Percentiles rank a stretch among this genome's conserved stretches.
These are phyloP conservation scores for Rhizopus microsporus DNA, from an alignment of 371 early-diverging fungal genomes.

Conservation along the genomic window DNA sequence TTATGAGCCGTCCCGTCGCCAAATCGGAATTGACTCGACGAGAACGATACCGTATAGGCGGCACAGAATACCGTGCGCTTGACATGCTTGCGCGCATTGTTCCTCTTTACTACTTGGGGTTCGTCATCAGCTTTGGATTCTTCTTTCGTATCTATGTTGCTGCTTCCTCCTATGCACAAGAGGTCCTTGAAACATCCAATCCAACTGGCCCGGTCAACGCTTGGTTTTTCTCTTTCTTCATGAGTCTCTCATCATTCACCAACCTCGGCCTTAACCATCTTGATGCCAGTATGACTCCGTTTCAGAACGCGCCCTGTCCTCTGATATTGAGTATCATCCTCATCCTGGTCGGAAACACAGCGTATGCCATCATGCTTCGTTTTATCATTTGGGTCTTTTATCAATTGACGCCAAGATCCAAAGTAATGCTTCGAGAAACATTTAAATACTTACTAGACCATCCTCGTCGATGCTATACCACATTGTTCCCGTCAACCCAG, in stretches of 20 bases:
- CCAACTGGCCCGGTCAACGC: slow-evolving; percentile 32
- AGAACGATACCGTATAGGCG: slow-evolving; percentile 41
- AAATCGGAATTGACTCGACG: slow-evolving; percentile 33
- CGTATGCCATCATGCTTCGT: slow-evolving; percentile 44
- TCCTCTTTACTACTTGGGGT: slow-evolving; percentile 32
- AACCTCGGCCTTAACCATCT: slow-evolving; percentile 43
- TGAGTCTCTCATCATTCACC: slow-evolving; percentile 38
- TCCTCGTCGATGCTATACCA: slow-evolving; percentile 50
- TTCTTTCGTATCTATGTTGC: slow-evolving; percentile 42
- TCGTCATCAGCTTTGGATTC: slow-evolving; percentile 29
- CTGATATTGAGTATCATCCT: slow-evolving; percentile 35
- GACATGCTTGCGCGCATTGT: slow-evolving; percentile 34
- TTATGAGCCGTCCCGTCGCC: slow-evolving; percentile 24
- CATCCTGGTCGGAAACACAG: slow-evolving; percentile 48
- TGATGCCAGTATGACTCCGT: slow-evolving; percentile 48
- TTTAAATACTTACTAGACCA: slow-evolving; percentile 45
- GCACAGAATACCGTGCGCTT: slow-evolving; percentile 42
- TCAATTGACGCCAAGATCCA: slow-evolving; percentile 29
- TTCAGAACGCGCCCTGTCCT: slow-evolving; percentile 43
- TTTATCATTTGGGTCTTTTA: slow-evolving; percentile 45
- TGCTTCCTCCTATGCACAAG: slow-evolving; percentile 28
- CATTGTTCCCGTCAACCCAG: slow-evolving; percentile 46
- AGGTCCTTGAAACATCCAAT: slow-evolving; percentile 35
- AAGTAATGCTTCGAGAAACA: slow-evolving; percentile 39
- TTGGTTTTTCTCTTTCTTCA: slow-evolving; percentile 51